A percentile compares a stretch with the other conserved stretches of the same genome.
Conservation (phyloP, 1,284 basidiomycete genomes). For the Ceratobasidium sp. region DNA sequence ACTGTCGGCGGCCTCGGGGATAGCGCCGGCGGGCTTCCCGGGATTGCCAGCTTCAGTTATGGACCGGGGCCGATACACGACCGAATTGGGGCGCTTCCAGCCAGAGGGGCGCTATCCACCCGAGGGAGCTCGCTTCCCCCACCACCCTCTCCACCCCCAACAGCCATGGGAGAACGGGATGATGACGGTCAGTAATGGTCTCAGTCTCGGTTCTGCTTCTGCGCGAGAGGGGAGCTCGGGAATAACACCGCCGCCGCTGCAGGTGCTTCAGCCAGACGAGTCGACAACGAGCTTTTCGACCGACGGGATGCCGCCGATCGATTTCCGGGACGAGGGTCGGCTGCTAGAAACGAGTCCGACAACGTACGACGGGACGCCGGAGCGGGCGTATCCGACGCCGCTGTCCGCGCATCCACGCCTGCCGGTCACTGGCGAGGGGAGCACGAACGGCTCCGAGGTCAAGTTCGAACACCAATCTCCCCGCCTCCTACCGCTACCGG, state of each 20-base stretch:
- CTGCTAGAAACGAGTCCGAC: constrained; percentile 15
- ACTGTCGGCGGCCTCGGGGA: constrained; percentile 44
- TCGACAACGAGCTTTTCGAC: constrained; percentile 15
- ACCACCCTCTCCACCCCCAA: constrained; percentile 45
- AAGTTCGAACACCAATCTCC: constrained; percentile 45
- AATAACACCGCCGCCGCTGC: constrained; percentile 42
- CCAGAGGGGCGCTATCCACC: constrained; percentile 3
- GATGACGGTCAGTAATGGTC: constrained; percentile 45
- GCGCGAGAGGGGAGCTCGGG: constrained; percentile 32
- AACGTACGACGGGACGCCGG: constrained; percentile 25
- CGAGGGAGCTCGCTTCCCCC: constrained; percentile 39
- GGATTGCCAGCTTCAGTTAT: constrained; percentile 42
- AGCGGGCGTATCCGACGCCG: constrained; percentile 41
- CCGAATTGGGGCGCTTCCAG: constrained; percentile 21
- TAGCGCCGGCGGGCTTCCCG: constrained; percentile 34
- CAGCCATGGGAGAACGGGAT: constrained; percentile 42
- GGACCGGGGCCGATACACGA: constrained; percentile 31
- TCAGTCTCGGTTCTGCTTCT: constrained; percentile 34
- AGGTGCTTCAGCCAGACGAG: constrained; percentile 30
- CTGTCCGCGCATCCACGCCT: constrained; percentile 41
- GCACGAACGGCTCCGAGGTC: constrained; percentile 42
- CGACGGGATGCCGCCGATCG: constrained; percentile 27
- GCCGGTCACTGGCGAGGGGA: constrained; percentile 42
- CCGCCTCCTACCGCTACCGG: constrained; percentile 45
- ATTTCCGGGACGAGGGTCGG: constrained; percentile 22